Conservation (phyloP, 2,329 filamentous ascomycete species). For the Colletotrichum sp. region DNA sequence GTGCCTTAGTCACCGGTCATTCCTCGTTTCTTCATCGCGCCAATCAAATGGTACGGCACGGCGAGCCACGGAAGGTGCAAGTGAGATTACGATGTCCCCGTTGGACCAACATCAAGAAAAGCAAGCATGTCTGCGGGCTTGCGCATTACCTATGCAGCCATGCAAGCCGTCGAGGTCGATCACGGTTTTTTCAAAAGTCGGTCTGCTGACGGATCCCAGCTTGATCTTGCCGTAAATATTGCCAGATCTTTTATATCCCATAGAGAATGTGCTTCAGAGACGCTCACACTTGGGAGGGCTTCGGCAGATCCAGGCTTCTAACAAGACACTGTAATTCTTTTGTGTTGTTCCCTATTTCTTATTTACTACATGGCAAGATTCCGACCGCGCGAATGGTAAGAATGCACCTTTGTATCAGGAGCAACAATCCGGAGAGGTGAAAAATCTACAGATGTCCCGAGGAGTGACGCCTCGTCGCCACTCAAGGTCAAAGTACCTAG, state of each 20-base stretch:
- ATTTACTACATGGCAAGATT: background rate
- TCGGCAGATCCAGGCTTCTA: background rate
- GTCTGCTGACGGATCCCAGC: background rate
- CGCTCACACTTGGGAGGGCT: background rate
- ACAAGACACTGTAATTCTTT: background rate
- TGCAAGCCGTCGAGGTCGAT: background rate
- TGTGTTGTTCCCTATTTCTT: background rate
- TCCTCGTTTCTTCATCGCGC: background rate
- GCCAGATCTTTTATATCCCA: background rate
- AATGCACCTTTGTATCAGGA: background rate
- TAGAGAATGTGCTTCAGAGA: background rate
- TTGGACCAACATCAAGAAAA: background rate
- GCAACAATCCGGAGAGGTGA: background rate
- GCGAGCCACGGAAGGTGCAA: background rate
- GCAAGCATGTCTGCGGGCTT: background rate
- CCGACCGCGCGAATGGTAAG: background rate
- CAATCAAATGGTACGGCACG: background rate
- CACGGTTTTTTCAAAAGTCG: background rate
- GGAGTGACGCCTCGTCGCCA: background rate
- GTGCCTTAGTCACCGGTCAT: background rate
- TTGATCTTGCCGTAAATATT: background rate
- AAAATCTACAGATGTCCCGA: background rate
- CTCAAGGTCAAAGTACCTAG: background rate
- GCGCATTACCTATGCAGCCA: background rate
- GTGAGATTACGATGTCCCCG: fast-evolving